These are phyloP conservation scores for Eucommia ulmoides DNA, from an alignment of 257 asterid species.

Conservation along the genomic window DNA sequence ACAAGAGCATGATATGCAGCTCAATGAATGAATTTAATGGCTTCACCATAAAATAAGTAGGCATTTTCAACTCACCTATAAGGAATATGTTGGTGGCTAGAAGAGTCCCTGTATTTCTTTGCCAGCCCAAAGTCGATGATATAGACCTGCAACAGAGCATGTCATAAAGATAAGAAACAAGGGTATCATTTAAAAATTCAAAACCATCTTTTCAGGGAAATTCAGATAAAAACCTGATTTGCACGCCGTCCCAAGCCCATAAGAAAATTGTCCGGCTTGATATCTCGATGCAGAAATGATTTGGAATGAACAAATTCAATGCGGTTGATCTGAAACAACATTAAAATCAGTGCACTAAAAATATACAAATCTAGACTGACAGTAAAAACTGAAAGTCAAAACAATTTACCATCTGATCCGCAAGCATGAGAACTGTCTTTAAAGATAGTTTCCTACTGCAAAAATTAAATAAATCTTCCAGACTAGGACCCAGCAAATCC, in stretches of 20 bases:
- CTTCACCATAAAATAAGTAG: too few species aligned
- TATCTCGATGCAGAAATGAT: conserved; percentile 94
- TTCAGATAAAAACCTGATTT: conserved; percentile 92
- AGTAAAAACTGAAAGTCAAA: too few species aligned
- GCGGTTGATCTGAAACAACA: conserved; percentile 72
- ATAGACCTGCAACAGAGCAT: conserved; percentile 52
- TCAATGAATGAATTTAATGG: too few species aligned
- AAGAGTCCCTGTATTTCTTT: conserved; percentile 80
- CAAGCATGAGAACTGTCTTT: conserved; percentile 98
- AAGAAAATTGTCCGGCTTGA: conserved; percentile 97
- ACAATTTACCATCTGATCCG: conserved; percentile 88
- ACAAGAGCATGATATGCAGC: too few species aligned
- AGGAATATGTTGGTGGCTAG: conserved; percentile 82
- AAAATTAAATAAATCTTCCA: conserved; percentile 91
- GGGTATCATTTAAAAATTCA: too few species aligned
- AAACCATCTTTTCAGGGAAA: too few species aligned
- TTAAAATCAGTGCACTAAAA: not conserved
- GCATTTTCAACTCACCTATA: conserved; percentile 75
- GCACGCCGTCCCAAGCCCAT: conserved; percentile 99
- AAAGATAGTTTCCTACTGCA: conserved; percentile 91
- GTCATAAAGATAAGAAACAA: too few species aligned
- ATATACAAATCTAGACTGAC: conserved; percentile 6
- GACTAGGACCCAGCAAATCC: conserved; percentile 99
- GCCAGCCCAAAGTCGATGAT: conserved; percentile 95
- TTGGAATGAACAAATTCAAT: conserved; percentile 87